A percentile compares a stretch with the other conserved stretches of the same genome.
Evolutionary conservation across 2,329 filamentous ascomycete genomes (phyloP).

Genomic region (Pseudonectria buxi): DNA sequence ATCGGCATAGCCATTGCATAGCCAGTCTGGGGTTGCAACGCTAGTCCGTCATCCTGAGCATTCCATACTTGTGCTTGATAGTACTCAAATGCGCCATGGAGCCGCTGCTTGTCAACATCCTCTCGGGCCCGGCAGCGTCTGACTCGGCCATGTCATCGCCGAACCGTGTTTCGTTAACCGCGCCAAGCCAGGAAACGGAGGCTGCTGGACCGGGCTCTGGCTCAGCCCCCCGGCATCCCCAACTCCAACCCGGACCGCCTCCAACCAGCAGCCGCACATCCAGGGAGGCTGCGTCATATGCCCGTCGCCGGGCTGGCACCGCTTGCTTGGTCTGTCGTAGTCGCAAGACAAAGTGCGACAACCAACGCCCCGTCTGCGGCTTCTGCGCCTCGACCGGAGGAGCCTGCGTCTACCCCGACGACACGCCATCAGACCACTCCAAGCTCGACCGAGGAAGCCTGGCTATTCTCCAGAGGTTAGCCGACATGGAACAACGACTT

Average conservation of each 20-base stretch:
- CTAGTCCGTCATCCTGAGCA: background rate
- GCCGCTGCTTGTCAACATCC: constrained; percentile 9
- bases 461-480: constrained; percentile 11
- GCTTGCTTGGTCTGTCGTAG: constrained; percentile 9
- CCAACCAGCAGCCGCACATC: too few relatives aligned
- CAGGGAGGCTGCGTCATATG: constrained; percentile 4
- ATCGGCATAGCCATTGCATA: background rate
- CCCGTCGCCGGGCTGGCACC: constrained; percentile 6
- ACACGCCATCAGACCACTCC: constrained; percentile 9
- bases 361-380: constrained; percentile 12
- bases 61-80: too few relatives aligned
- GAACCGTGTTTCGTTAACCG: constrained; percentile 4
- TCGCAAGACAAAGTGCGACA: constrained; percentile 17
- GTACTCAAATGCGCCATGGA: constrained; percentile 8
- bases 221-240: background rate
- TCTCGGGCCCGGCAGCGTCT: constrained; percentile 5
- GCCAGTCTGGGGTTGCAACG: background rate
- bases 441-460: constrained; percentile 15
- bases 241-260: too few relatives aligned
- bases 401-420: constrained; percentile 13
- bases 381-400: constrained; percentile 13
- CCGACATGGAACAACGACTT: constrained; percentile 9
- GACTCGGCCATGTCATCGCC: constrained; percentile 1
- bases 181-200: constrained; percentile 1
- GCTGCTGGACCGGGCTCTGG: background rate